Evolutionary conservation across 331 rosid species (phyloP), one percentile per base, ranked within the genome.

Genomic region (Quercus lobata): DNA sequence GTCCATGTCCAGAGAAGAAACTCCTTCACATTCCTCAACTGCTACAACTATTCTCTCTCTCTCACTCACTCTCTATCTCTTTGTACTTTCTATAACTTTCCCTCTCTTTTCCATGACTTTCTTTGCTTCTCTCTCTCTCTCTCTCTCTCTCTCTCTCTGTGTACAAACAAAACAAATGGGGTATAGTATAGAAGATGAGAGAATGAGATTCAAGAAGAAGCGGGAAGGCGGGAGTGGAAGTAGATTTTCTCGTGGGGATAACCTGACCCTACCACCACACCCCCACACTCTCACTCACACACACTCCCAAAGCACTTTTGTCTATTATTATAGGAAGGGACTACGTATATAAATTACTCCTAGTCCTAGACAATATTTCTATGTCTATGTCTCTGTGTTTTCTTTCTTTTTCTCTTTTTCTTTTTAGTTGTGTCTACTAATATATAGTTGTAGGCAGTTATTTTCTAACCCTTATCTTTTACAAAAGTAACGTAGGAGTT

Each of bases 1-100:
- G 82, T 91, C 97, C 98, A 94, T 93, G 15, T 74, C 84, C 78
- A 81, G 84, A 79, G 86, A 80, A 78, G 78, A 49, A 78, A 80
- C 79, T 71, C 72, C 78, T 52, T 83, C 58, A 55, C 89, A 81
- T 66, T 12, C 78, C 76, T 84, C 80, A 66, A 65, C 58, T 15
- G 5, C 57, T 29, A 76, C n/a, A 49, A 68, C 34, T 35, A 37
- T 61, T 65, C 66, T 71, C 80, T n/a, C 69, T 15, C 69, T 4
- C 25, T 22, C 68, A 4, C 57, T 46, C 57, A 1, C 52, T 57
- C 22, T 9, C 70, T 2, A 35, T 3, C 77, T 80, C 76, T 22
- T 70, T 24, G 55, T 74, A 25, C 53, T 79, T 78, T 69, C 8
- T 24, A 4, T 49, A 14, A 49, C 54, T 49, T 49, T 49, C 54